These are phyloP conservation scores for Apiospora sp. DNA, from an alignment of 2,329 filamentous ascomycete genomes.

Conservation along the genomic window DNA sequence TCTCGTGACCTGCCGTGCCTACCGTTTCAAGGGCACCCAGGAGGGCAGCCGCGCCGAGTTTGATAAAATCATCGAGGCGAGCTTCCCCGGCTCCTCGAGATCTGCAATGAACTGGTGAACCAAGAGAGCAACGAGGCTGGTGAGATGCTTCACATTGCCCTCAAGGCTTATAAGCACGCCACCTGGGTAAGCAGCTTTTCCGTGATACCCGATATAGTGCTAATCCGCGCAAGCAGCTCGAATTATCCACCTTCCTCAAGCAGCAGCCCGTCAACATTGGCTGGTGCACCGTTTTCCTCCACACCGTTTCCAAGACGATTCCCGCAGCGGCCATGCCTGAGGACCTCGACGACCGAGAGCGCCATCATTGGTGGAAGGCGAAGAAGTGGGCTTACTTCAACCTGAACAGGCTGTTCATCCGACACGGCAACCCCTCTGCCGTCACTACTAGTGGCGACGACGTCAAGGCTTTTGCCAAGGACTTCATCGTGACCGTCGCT, in stretches of 20 bases:
- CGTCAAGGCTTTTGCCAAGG: conserved; percentile 84
- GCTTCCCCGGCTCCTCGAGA: conserved; percentile 85
- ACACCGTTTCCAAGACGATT: conserved; percentile 84
- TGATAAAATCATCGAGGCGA: conserved; percentile 90
- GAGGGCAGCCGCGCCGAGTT: conserved; percentile 83
- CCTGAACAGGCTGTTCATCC: conserved; percentile 91
- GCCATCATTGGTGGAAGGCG: conserved; percentile 99
- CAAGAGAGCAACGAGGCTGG: conserved; percentile 94
- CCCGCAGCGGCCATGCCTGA: conserved; percentile 82
- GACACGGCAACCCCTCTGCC: conserved; percentile 87
- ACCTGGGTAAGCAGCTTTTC: conserved; percentile 78
- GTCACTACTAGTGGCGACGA: conserved; percentile 80
- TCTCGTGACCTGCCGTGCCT: conserved; percentile 92
- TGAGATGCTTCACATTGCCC: conserved; percentile 93
- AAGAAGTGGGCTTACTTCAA: conserved; percentile 99
- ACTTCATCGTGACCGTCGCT: conserved; percentile 89
- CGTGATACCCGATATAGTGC: conserved; percentile 18
- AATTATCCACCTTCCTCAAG: conserved; percentile 80
- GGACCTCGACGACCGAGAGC: conserved; percentile 83
- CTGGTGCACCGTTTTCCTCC: conserved; percentile 95
- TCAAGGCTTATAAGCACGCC: conserved; percentile 98
- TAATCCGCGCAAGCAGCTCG: conserved; percentile 66
- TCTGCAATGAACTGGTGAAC: conserved; percentile 87
- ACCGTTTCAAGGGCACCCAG: conserved; percentile 86
- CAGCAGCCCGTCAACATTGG: conserved; percentile 85